Percentiles rank a stretch among this genome's conserved stretches.
Evolutionary conservation across 257 asterid genomes (phyloP).

Genomic region (Pogostemon cablin): DNA sequence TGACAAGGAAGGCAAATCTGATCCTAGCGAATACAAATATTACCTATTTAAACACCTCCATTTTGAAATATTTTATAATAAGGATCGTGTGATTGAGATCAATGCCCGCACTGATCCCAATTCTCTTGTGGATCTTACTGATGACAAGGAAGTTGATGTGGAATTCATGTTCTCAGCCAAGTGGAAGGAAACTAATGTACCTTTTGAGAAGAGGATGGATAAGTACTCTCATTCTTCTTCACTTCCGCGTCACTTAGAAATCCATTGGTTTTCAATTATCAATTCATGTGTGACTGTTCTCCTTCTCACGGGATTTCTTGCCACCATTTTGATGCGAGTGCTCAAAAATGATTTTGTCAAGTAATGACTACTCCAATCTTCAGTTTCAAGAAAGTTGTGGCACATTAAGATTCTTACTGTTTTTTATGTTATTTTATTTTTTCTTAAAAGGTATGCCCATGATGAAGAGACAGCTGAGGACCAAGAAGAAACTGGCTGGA

Average conservation of each 20-base stretch:
- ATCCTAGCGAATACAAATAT: conserved; percentile 64
- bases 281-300: conserved; percentile 68
- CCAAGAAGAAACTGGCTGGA: conserved; percentile 85
- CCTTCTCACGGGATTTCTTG: conserved; percentile 63
- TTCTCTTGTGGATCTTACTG: conserved; percentile 65
- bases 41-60: conserved; percentile 66
- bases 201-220: conserved; percentile 62
- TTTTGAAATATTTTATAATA: conserved; percentile 63
- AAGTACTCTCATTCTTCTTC: conserved; percentile 48
- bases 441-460: conserved; percentile 56
- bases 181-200: conserved; percentile 60
- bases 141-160: conserved; percentile 59
- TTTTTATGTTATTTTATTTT: not conserved
- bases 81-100: conserved; percentile 77
- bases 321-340: conserved; percentile 64
- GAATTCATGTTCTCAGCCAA: conserved; percentile 65
- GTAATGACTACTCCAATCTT: conserved; percentile 42
- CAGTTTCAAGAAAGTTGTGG: conserved; percentile 1
- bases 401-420: conserved; percentile 11
- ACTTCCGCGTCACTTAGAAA: conserved; percentile 60
- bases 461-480: conserved; percentile 71
- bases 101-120: conserved; percentile 66
- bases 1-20: conserved; percentile 66
- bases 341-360: conserved; percentile 69
- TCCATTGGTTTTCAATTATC: conserved; percentile 71